A percentile compares a stretch with the other conserved stretches of the same genome.
phyloP scores from a whole-genome alignment of 805 yeast genomes.

The Pichia phayaonensis region DNA sequence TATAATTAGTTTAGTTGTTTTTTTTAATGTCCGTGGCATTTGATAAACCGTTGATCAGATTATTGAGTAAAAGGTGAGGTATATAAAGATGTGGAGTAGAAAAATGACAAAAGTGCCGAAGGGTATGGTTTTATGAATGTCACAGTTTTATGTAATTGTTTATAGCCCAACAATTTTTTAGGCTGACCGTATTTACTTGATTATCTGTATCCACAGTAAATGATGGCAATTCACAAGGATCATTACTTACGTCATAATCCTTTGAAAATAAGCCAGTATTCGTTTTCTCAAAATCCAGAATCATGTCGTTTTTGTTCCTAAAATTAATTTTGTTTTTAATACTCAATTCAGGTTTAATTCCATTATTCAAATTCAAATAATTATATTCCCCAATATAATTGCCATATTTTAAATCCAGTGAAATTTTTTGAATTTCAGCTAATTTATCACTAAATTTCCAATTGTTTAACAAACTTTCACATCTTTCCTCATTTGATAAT shows the following conservation, averaged over 20 bases:
- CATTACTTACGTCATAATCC: not conserved
- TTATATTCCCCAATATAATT: not conserved
- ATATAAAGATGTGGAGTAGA: too few species aligned
- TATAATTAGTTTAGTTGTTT: not conserved
- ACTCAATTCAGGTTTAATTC: not conserved
- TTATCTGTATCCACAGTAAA: not conserved
- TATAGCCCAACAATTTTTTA: not conserved
- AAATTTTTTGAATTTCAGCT: not conserved
- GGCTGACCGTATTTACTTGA: not conserved
- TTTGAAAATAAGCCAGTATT: not conserved
- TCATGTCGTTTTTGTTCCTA: not conserved
- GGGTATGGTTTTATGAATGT: too few species aligned
- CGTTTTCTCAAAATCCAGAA: not conserved
- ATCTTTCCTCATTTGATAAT: not conserved
- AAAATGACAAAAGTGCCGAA: too few species aligned
- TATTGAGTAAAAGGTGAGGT: too few species aligned
- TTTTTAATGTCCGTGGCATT: not conserved
- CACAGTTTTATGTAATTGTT: not conserved
- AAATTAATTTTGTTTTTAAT: not conserved
- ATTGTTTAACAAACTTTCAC: not conserved
- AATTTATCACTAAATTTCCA: not conserved
- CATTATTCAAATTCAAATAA: not conserved
- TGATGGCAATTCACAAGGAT: not conserved
- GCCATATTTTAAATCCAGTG: not conserved
- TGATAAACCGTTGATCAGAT: too few species aligned